Evolutionary conservation across 768 basidiomycete species (phyloP), one percentile per base, ranked within the genome.

Genomic region (Cantharellus anzutake): DNA sequence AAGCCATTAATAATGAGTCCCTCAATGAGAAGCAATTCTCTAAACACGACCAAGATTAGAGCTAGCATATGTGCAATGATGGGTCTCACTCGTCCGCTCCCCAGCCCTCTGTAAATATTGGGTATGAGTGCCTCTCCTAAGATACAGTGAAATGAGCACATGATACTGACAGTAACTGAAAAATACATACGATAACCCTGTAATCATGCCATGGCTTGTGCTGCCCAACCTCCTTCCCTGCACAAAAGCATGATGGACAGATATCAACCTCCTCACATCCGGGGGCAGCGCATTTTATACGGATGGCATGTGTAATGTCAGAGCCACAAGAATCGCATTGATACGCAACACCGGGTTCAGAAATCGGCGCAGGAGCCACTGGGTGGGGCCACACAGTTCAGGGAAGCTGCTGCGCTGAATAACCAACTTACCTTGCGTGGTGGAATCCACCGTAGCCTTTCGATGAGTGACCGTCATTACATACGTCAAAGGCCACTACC

Each of bases 21-120:
- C 59, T 93, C 90, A 51, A 97, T 73, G 16, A 99, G 74, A 4
- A 94, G 73, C 2, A 98, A 75, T 68, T 99, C 94, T 72, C 90
- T 93, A 64, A 34, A 3, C 38, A 3, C 20, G 20, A 29, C 20
- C 20, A 29, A 29, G 20, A 29, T 29, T 29, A 29, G 20, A 29
- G 20, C 20, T 29, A 29, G 20, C 20, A 29, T 29, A 29, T 29
- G 20, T 44, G 5, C 34, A 37, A n/a, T 3, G 14, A 42, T 42
- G 55, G 14, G 35, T 29, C 82, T 70, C 65, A 91, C 89, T 99
- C 94, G 70, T 98, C 94, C 4, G 93, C 94, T 42, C 92, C 94
- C 96, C 94, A 98, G 69, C 94, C 90, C 60, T 84, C 81, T 4
- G 83, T 78, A 66, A 96, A 94, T 66, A 99, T 96, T 2, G 94